phyloP scores from a whole-genome alignment of 2,329 filamentous ascomycete genomes.

The Neophaeococcomyces aloes region DNA sequence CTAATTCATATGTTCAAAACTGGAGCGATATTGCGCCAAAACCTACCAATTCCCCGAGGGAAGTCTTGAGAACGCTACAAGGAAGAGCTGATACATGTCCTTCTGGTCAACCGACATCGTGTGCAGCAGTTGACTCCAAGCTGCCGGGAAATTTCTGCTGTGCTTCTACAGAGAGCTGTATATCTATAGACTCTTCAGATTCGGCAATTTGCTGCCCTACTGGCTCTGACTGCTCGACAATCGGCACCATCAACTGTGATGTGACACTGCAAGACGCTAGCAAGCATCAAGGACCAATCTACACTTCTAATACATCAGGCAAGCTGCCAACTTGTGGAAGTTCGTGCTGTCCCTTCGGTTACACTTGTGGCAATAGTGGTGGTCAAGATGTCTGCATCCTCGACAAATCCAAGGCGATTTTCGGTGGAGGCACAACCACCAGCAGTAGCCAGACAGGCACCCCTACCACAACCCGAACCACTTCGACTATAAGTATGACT shows the following conservation, averaged over 20 bases:
- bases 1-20: slow-evolving; percentile 5
- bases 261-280: slow-evolving; percentile 33
- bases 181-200: slow-evolving; percentile 32
- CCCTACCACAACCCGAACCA: slow-evolving; percentile 10
- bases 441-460: background rate
- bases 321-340: slow-evolving; percentile 32
- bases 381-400: slow-evolving; percentile 20
- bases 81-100: slow-evolving; percentile 8
- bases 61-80: slow-evolving; percentile 5
- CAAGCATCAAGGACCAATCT: slow-evolving; percentile 29
- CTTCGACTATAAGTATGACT: slow-evolving; percentile 11
- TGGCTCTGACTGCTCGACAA: slow-evolving; percentile 31
- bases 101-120: slow-evolving; percentile 12
- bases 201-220: slow-evolving; percentile 39
- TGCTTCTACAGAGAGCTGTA: slow-evolving; percentile 30
- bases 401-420: slow-evolving; percentile 14
- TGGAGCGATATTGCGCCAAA: background rate
- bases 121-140: slow-evolving; percentile 28
- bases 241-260: slow-evolving; percentile 35
- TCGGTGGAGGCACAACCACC: too few species aligned
- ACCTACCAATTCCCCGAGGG: background rate
- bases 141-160: slow-evolving; percentile 37
- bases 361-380: slow-evolving; percentile 26
- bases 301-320: slow-evolving; percentile 33
- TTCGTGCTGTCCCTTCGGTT: slow-evolving; percentile 39